A percentile compares a stretch with the other conserved stretches of the same genome.
Conservation (phyloP, 2,329 filamentous ascomycete species). For the Trichocomaceae sp. region DNA sequence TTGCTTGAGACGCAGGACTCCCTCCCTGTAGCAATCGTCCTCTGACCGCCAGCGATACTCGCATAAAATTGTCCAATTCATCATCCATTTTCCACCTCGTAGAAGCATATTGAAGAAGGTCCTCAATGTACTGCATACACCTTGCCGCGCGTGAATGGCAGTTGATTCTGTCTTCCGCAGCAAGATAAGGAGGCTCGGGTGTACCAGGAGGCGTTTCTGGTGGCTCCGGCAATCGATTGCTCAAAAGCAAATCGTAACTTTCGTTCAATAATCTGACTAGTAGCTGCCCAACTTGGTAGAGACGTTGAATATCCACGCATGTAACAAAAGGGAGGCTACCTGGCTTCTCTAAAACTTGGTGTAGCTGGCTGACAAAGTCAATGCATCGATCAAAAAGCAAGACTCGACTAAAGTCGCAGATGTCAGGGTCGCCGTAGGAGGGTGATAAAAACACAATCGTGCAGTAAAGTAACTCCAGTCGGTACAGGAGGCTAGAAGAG, state of each 20-base stretch:
- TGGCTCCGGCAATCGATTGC: conserved; percentile 23
- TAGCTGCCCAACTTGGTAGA: conserved; percentile 61
- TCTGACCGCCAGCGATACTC: conserved; percentile 23
- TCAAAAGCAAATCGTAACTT: conserved; percentile 44
- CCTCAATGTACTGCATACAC: conserved; percentile 27
- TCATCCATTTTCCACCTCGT: conserved; percentile 29
- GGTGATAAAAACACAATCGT: conserved; percentile 85
- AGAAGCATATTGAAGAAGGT: conserved; percentile 28
- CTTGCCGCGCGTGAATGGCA: conserved; percentile 28
- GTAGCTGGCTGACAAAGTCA: conserved; percentile 70
- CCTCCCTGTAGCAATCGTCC: conserved; percentile 2
- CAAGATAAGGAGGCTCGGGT: conserved; percentile 27
- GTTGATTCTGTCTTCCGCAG: conserved; percentile 27
- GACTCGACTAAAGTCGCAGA: conserved; percentile 68
- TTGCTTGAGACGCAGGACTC: not conserved
- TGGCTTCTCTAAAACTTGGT: conserved; percentile 57
- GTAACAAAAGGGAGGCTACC: conserved; percentile 64
- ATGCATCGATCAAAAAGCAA: conserved; percentile 82
- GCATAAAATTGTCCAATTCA: conserved; percentile 29
- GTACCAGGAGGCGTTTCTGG: conserved; percentile 26
- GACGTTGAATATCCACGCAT: conserved; percentile 79
- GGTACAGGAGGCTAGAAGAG: conserved; percentile 68
- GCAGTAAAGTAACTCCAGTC: conserved; percentile 83
- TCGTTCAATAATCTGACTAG: conserved; percentile 52
- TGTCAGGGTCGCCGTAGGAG: conserved; percentile 61